Conservation (phyloP, 169 alveolate species). For the Condylostoma magnum region DNA sequence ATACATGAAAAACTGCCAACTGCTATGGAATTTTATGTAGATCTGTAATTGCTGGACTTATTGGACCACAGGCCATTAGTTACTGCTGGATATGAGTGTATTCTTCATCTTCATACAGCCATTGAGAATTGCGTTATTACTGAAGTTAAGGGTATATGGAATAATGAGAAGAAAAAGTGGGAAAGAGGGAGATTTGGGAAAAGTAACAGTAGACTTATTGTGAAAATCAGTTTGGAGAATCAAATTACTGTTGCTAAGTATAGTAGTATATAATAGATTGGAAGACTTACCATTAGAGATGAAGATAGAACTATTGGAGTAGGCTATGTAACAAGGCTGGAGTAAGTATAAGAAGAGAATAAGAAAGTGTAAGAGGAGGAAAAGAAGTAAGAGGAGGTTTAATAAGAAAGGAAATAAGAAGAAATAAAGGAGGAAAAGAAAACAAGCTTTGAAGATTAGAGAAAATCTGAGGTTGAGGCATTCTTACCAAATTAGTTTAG, state of each 20-base stretch:
- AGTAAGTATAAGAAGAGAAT: not conserved
- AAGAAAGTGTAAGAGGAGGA: not conserved
- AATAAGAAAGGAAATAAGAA: not conserved
- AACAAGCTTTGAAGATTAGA: not conserved
- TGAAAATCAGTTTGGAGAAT: conserved; percentile 61
- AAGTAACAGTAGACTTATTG: conserved; percentile 53
- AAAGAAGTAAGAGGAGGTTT: not conserved
- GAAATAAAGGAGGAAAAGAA: not conserved
- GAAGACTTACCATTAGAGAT: conserved; percentile 95
- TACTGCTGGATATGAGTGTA: conserved; percentile 94
- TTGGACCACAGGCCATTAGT: conserved; percentile 92
- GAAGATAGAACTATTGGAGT: conserved; percentile 76
- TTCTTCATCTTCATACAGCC: conserved; percentile 86
- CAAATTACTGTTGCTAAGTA: conserved; percentile 92
- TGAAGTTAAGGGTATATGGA: conserved; percentile 47
- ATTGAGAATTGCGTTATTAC: conserved; percentile 81
- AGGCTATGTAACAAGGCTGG: not conserved
- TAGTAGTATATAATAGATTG: conserved; percentile 87
- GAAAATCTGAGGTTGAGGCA: no score
- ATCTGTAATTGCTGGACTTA: conserved; percentile 87
- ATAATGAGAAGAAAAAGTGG: conserved; percentile 53
- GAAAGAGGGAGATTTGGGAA: conserved; percentile 58
- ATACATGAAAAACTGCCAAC: conserved; percentile 90
- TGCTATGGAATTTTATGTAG: conserved; percentile 88
- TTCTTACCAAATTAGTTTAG: no score